Evolutionary conservation across 805 yeast genomes (phyloP).

Genomic region (Brettanomyces nanus): DNA sequence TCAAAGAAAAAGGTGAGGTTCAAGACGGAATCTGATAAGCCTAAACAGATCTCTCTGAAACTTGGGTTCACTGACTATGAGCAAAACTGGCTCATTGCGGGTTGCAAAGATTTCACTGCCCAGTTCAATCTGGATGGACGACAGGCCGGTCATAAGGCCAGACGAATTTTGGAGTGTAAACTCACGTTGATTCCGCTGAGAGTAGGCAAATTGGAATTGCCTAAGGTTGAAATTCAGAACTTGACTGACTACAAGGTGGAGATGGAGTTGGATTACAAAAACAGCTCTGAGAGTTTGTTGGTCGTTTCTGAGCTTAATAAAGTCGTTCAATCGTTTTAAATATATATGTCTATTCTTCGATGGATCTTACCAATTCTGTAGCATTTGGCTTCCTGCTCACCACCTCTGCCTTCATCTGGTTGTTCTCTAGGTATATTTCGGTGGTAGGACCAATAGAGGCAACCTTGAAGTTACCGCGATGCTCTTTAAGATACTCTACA

Average conservation of each 20-base stretch:
- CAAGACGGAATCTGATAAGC: constrained; percentile 8
- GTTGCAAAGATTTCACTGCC: constrained; percentile 47
- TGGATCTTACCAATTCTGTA: not conserved
- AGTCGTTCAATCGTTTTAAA: constrained; percentile 50
- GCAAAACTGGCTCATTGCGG: constrained; percentile 68
- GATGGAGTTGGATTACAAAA: constrained; percentile 58
- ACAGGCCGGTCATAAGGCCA: constrained; percentile 5
- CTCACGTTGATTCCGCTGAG: constrained; percentile 64
- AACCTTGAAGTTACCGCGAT: constrained; percentile 26
- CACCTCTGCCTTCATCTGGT: constrained; percentile 49
- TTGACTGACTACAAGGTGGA: constrained; percentile 25
- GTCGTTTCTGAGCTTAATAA: constrained; percentile 65
- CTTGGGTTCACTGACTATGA: constrained; percentile 34
- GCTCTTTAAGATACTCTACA: constrained; percentile 30
- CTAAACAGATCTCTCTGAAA: constrained; percentile 14
- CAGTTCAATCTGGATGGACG: constrained; percentile 16
- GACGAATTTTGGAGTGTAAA: constrained; percentile 18
- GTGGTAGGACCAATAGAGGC: constrained; percentile 96
- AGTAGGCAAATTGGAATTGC: constrained; percentile 65
- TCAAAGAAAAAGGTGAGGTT: constrained; percentile 25
- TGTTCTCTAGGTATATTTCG: constrained; percentile 43
- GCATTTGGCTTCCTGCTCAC: constrained; percentile 75
- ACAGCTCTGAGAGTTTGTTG: constrained; percentile 59
- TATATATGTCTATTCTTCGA: not conserved
- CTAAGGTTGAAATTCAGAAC: constrained; percentile 43